Percentiles rank a stretch among this genome's conserved stretches.
phyloP scores from a whole-genome alignment of 164 flowering plant genomes.

The Stephania yunnanensis region DNA sequence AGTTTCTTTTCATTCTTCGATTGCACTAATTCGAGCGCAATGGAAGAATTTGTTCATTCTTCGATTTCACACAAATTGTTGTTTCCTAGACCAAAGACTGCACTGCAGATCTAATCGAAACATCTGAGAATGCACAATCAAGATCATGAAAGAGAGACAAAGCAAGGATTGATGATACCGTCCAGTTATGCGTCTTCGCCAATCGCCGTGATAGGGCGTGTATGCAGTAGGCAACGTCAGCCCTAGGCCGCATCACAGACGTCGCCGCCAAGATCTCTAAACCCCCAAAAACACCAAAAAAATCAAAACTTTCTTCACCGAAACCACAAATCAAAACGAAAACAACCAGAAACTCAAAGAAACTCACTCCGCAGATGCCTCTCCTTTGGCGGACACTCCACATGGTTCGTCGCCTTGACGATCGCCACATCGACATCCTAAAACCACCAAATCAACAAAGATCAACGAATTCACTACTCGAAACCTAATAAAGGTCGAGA shows the following conservation, averaged over 20 bases:
- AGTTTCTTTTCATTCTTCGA: background rate
- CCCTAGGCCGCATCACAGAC: conserved; percentile 80
- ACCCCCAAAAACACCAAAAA: conserved; percentile 6
- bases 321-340: conserved; percentile 5
- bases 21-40: too few relatives aligned
- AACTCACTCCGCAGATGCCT: conserved; percentile 81
- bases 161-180: conserved; percentile 38
- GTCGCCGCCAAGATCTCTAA: conserved; percentile 78
- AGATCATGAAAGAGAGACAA: conserved; percentile 3
- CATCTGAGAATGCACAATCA: background rate
- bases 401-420: conserved; percentile 96
- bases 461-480: background rate
- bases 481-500: background rate
- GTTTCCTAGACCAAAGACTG: background rate
- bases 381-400: conserved; percentile 92
- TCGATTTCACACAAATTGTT: too few relatives aligned
- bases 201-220: conserved; percentile 75
- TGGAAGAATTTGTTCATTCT: too few relatives aligned
- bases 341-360: background rate
- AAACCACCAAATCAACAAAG: background rate
- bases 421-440: conserved; percentile 97
- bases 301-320: conserved; percentile 1
- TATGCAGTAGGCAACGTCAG: conserved; percentile 92
- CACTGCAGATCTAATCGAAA: background rate
- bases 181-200: conserved; percentile 94